Evolutionary conservation across 495 filamentous ascomycete genomes (phyloP).

Genomic region (Aspergillus biplanus): DNA sequence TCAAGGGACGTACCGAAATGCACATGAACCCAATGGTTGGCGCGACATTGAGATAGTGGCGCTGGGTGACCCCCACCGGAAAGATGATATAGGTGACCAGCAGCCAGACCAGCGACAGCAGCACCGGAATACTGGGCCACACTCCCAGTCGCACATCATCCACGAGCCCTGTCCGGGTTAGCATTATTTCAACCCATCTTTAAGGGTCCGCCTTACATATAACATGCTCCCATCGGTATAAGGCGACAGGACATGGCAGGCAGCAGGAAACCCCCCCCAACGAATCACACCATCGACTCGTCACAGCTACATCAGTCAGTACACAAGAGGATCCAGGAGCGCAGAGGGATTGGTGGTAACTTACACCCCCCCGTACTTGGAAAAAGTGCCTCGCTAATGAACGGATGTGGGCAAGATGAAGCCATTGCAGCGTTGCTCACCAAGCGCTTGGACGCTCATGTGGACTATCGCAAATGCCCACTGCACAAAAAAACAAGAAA

Average conservation of each 20-base stretch:
- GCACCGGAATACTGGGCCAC: constrained; percentile 14
- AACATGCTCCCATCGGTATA: constrained; percentile 6
- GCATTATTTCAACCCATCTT: too few species aligned
- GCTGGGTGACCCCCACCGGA: background rate
- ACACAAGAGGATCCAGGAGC: too few species aligned
- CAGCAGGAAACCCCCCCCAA: constrained; percentile 7
- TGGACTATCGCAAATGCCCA: background rate
- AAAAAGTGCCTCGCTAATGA: constrained; percentile 10
- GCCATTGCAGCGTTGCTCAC: constrained; percentile 1
- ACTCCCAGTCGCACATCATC: constrained; percentile 12
- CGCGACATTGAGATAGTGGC: constrained; percentile 13
- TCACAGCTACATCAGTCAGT: background rate
- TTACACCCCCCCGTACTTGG: constrained; percentile 6
- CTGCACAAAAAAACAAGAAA: background rate
- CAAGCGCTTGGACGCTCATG: background rate
- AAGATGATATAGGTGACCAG: constrained; percentile 12
- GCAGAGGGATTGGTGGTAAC: background rate
- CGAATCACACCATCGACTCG: constrained; percentile 9
- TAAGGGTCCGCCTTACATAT: too few species aligned
- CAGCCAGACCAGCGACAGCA: constrained; percentile 10
- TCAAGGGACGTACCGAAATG: constrained; percentile 12
- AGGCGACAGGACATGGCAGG: constrained; percentile 4
- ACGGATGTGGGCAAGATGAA: constrained; percentile 13
- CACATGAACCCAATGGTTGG: constrained; percentile 13
- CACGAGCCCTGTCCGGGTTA: too few species aligned